A percentile compares a stretch with the other conserved stretches of the same genome.
These are phyloP conservation scores for Penicillium olsonii DNA, from an alignment of 2,329 filamentous ascomycete species.

Conservation along the genomic window DNA sequence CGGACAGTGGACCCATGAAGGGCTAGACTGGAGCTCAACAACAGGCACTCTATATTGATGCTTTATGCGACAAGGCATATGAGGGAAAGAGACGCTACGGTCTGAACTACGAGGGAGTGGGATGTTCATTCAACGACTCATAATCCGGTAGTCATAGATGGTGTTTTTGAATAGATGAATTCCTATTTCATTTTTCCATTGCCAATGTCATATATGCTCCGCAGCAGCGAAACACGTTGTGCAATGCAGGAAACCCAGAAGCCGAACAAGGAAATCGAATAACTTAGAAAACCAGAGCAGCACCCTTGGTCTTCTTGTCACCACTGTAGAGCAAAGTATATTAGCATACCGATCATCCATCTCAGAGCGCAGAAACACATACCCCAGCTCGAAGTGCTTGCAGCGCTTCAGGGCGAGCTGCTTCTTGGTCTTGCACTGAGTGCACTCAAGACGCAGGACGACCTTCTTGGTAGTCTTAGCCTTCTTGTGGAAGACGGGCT, in stretches of 20 bases:
- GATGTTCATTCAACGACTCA: slow-evolving; percentile 23
- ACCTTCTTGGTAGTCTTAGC: slow-evolving; percentile 99
- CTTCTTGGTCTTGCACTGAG: slow-evolving; percentile 95
- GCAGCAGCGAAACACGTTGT: slow-evolving; percentile 35
- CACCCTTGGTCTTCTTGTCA: slow-evolving; percentile 99
- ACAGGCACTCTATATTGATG: no score
- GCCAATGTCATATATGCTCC: slow-evolving; percentile 42
- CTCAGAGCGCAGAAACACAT: slow-evolving; percentile 49
- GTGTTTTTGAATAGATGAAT: slow-evolving; percentile 42
- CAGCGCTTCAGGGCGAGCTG: slow-evolving; percentile 98
- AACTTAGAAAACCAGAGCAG: slow-evolving; percentile 96
- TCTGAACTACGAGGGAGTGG: slow-evolving; percentile 3
- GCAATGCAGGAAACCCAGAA: slow-evolving; percentile 45
- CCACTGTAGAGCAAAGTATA: slow-evolving; percentile 63
- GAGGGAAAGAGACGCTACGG: no score
- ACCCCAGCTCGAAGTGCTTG: slow-evolving; percentile 99
- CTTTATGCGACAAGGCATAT: no score
- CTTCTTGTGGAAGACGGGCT: slow-evolving; percentile 99
- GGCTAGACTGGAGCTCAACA: not conserved
- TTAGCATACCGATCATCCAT: slow-evolving; percentile 43
- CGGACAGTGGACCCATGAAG: not conserved
- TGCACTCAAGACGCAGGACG: slow-evolving; percentile 97
- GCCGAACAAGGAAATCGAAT: slow-evolving; percentile 47
- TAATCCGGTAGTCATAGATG: slow-evolving; percentile 37
- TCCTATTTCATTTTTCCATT: slow-evolving; percentile 47